These are phyloP conservation scores for Amaranthus hypochondriacus DNA, from an alignment of 148 eudicot genomes.

Conservation along the genomic window DNA sequence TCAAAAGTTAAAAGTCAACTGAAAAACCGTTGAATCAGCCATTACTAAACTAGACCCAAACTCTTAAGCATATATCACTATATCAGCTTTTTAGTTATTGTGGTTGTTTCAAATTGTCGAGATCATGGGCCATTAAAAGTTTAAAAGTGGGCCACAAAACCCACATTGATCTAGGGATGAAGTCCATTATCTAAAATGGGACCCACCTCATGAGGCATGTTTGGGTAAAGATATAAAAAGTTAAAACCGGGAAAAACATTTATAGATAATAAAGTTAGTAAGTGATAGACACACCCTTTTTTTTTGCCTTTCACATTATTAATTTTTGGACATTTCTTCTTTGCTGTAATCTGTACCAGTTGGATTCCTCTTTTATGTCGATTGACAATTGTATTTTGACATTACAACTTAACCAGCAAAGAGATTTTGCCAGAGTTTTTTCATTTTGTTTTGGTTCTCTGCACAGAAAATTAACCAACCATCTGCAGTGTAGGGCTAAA, in stretches of 20 bases:
- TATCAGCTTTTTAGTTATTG: neutral
- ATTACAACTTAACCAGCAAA: conserved; percentile 9
- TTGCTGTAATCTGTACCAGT: conserved; percentile 8
- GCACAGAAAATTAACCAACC: neutral
- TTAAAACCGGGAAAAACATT: neutral
- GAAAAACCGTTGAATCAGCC: too few species aligned
- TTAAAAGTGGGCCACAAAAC: conserved; percentile 14
- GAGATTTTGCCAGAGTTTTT: neutral
- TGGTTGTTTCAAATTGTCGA: neutral
- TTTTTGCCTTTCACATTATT: neutral
- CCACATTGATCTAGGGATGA: neutral
- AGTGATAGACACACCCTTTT: neutral
- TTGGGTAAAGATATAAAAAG: neutral
- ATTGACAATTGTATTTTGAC: conserved; percentile 3
- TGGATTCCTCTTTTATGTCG: conserved; percentile 9
- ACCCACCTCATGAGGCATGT: conserved; percentile 23
- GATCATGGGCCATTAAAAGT: conserved; percentile 2
- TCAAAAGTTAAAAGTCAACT: too few species aligned
- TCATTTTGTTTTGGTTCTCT: neutral
- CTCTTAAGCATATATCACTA: too few species aligned
- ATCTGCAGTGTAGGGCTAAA: neutral
- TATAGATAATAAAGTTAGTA: neutral
- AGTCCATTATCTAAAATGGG: conserved; percentile 12
- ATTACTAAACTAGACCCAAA: too few species aligned
- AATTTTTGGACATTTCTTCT: conserved; percentile 1